Percentiles rank a stretch among this genome's conserved stretches.
Evolutionary conservation across 495 filamentous ascomycete species (phyloP).

Genomic region (Echria macrotheca): DNA sequence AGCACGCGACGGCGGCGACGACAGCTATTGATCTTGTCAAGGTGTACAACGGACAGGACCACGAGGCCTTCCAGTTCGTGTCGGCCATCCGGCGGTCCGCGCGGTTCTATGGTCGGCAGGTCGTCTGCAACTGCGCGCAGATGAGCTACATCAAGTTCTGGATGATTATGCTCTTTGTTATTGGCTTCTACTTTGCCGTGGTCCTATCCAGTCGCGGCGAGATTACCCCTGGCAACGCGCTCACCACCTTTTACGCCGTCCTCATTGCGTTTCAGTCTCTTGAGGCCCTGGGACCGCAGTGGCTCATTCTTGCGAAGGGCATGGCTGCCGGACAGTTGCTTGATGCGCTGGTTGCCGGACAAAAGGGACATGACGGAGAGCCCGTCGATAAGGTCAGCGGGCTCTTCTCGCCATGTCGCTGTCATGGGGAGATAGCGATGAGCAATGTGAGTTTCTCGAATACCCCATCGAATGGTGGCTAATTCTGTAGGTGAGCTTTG

Average conservation of each 20-base stretch:
- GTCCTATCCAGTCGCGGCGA: conserved; percentile 51
- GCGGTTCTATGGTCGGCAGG: conserved; percentile 61
- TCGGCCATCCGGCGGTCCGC: conserved; percentile 54
- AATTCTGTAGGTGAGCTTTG: no score
- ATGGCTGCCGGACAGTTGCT: conserved; percentile 65
- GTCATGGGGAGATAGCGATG: conserved; percentile 64
- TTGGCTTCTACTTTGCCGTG: conserved; percentile 88
- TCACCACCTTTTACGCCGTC: conserved; percentile 82
- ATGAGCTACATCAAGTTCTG: conserved; percentile 67
- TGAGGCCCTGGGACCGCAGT: conserved; percentile 66
- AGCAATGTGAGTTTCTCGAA: no score
- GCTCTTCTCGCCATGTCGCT: conserved; percentile 25
- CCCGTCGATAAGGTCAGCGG: conserved; percentile 21
- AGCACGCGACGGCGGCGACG: conserved; percentile 63
- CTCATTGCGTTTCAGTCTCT: conserved; percentile 70
- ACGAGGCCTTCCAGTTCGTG: conserved; percentile 63
- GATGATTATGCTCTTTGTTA: conserved; percentile 75
- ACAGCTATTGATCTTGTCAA: conserved; percentile 81
- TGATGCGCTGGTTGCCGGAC: conserved; percentile 30
- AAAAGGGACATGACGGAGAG: conserved; percentile 13
- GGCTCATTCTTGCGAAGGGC: conserved; percentile 73
- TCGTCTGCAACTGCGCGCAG: conserved; percentile 60
- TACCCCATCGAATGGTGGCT: no score
- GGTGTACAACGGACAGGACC: conserved; percentile 69
- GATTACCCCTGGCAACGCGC: conserved; percentile 57